phyloP scores from a whole-genome alignment of 2,329 filamentous ascomycete species.

The Ceratocystis alfenasii region DNA sequence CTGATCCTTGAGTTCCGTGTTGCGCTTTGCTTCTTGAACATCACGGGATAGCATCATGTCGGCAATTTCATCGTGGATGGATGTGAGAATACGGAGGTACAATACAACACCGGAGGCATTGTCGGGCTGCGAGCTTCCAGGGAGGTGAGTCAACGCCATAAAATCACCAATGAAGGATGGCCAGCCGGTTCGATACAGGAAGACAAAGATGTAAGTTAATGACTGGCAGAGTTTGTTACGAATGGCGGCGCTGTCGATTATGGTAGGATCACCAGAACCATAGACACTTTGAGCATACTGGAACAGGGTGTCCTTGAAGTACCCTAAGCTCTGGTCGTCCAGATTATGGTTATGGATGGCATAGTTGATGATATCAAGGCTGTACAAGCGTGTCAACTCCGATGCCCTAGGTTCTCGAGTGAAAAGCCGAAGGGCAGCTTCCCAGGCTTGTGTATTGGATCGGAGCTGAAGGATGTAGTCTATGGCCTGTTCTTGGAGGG shows the following conservation, averaged over 20 bases:
- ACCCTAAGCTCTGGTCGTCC: constrained; percentile 57
- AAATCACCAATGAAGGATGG: constrained; percentile 85
- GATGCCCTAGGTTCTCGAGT: constrained; percentile 61
- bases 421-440: constrained; percentile 78
- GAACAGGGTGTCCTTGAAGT: constrained; percentile 70
- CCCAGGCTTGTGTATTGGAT: constrained; percentile 75
- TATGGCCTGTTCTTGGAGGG: constrained; percentile 69
- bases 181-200: constrained; percentile 78
- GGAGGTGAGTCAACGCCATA: constrained; percentile 55
- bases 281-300: constrained; percentile 71
- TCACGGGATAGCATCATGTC: constrained; percentile 77
- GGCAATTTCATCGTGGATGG: constrained; percentile 93
- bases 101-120: constrained; percentile 69
- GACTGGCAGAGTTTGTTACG: constrained; percentile 98
- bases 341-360: constrained; percentile 71
- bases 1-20: constrained; percentile 81
- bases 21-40: constrained; percentile 67
- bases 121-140: constrained; percentile 48
- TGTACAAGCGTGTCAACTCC: constrained; percentile 78
- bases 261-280: constrained; percentile 42
- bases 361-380: constrained; percentile 86
- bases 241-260: constrained; percentile 59
- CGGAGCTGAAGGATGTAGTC: constrained; percentile 70
- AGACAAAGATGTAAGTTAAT: constrained; percentile 82
- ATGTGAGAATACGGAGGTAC: constrained; percentile 77